Evolutionary conservation across 2,329 filamentous ascomycete species (phyloP).

Genomic region (Pseudopithomyces maydicus): DNA sequence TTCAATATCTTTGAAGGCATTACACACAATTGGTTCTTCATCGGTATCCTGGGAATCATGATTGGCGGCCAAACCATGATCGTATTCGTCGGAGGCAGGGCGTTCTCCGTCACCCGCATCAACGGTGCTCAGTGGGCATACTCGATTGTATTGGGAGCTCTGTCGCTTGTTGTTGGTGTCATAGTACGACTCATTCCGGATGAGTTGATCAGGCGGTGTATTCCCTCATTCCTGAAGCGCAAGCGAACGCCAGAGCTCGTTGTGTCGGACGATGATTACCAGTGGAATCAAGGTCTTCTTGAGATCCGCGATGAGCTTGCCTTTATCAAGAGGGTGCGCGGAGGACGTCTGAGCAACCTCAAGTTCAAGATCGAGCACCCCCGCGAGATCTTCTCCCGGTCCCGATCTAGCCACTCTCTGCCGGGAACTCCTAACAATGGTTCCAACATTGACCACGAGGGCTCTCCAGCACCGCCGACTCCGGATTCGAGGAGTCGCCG

Average conservation of each 20-base stretch:
- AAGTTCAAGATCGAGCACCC: conserved; percentile 80
- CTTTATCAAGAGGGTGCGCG: conserved; percentile 80
- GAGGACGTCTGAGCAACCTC: conserved; percentile 79
- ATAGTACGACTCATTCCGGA: conserved; percentile 85
- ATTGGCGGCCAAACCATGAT: conserved; percentile 88
- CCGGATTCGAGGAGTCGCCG: conserved; percentile 62
- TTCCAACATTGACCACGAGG: conserved; percentile 30
- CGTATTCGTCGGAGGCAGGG: conserved; percentile 80
- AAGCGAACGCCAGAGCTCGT: conserved; percentile 49
- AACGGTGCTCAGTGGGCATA: conserved; percentile 83
- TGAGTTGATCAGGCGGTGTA: conserved; percentile 56
- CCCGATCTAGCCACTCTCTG: conserved; percentile 66
- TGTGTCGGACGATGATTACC: conserved; percentile 52
- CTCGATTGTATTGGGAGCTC: conserved; percentile 78
- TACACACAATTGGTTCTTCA: conserved; percentile 84
- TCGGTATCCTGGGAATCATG: conserved; percentile 84
- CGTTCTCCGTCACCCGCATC: conserved; percentile 76
- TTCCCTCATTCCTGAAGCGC: conserved; percentile 50
- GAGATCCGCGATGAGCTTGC: conserved; percentile 81
- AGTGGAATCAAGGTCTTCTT: conserved; percentile 72
- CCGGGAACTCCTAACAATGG: conserved; percentile 69
- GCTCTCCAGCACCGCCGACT: conserved; percentile 53
- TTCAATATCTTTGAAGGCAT: conserved; percentile 97
- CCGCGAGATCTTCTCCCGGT: conserved; percentile 69
- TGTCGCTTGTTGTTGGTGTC: conserved; percentile 86